Percentiles rank a stretch among this genome's conserved stretches.
Evolutionary conservation across 2,329 filamentous ascomycete genomes (phyloP).

Genomic region (Rhynchosporium secalis): DNA sequence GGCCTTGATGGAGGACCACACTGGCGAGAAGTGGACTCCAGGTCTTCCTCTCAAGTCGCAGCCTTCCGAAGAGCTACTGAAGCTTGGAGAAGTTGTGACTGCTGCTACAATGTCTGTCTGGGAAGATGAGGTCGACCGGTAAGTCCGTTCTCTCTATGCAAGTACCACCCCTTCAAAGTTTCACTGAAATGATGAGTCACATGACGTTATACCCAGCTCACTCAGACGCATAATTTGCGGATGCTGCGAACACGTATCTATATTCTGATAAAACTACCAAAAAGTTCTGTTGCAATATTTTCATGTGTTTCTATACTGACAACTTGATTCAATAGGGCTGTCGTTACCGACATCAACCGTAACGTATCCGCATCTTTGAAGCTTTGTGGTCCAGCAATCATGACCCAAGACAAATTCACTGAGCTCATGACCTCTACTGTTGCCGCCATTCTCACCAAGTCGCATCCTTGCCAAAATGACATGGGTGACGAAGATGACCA

Average conservation of each 20-base stretch:
- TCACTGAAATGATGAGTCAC: constrained; percentile 72
- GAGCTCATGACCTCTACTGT: constrained; percentile 76
- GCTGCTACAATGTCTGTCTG: constrained; percentile 82
- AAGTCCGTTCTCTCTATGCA: constrained; percentile 52
- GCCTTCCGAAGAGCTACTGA: constrained; percentile 76
- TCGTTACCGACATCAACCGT: constrained; percentile 93
- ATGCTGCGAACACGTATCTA: constrained; percentile 84
- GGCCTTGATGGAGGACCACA: constrained; percentile 77
- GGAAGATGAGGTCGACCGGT: constrained; percentile 91
- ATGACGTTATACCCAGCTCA: constrained; percentile 99
- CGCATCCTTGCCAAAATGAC: constrained; percentile 91
- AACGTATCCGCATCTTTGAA: constrained; percentile 89
- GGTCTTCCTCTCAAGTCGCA: constrained; percentile 81
- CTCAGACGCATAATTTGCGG: constrained; percentile 85
- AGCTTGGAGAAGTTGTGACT: constrained; percentile 83
- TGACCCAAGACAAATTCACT: constrained; percentile 71
- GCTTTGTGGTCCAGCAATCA: constrained; percentile 82
- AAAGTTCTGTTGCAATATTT: constrained; percentile 24
- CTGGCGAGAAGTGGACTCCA: constrained; percentile 81
- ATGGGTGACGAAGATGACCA: constrained; percentile 79
- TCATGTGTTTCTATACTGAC: constrained; percentile 45
- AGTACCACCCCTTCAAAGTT: too few species aligned
- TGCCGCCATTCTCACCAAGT: constrained; percentile 78
- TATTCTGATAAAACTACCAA: constrained; percentile 44
- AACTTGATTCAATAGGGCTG: constrained; percentile 57